Evolutionary conservation across 352 stramenopile genomes (phyloP).

Genomic region (Peronospora destructor): DNA sequence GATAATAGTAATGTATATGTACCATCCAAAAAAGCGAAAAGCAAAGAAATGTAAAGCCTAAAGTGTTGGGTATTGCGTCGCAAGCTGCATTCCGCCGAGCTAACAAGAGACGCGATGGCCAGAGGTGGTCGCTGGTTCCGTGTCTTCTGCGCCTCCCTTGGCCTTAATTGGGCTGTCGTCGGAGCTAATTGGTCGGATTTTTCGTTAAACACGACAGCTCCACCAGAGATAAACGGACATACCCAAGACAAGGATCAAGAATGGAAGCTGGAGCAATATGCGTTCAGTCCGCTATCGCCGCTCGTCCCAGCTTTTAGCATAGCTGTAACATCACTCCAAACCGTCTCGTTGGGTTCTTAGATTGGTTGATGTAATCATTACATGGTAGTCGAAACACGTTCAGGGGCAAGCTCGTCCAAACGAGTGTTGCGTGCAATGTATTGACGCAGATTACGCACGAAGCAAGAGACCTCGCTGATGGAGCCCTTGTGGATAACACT

Average conservation of each 20-base stretch:
- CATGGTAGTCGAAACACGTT: slow-evolving; percentile 19
- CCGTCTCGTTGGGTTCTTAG: slow-evolving; percentile 22
- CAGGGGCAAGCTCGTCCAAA: slow-evolving; percentile 12
- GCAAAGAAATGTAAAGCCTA: slow-evolving; percentile 23
- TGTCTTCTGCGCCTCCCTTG: slow-evolving; percentile 24
- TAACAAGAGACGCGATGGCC: slow-evolving; percentile 16
- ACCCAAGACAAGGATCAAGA: slow-evolving; percentile 20
- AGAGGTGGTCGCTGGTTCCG: slow-evolving; percentile 13
- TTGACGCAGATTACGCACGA: slow-evolving; percentile 69
- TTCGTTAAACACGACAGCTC: slow-evolving; percentile 26
- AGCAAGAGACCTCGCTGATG: slow-evolving; percentile 70
- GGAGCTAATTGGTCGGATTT: slow-evolving; percentile 26
- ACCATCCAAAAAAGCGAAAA: no score
- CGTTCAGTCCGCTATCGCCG: slow-evolving; percentile 25
- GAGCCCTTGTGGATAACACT: slow-evolving; percentile 77
- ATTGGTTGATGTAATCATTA: slow-evolving; percentile 30
- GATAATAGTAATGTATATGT: slow-evolving; percentile 32
- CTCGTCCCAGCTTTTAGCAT: slow-evolving; percentile 7
- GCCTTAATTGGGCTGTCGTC: slow-evolving; percentile 9
- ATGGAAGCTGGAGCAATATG: slow-evolving; percentile 7
- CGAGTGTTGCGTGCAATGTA: slow-evolving; percentile 48
- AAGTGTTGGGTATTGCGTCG: slow-evolving; percentile 21
- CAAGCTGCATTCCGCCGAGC: slow-evolving; percentile 28
- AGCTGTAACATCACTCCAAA: slow-evolving; percentile 19
- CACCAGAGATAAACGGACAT: slow-evolving; percentile 21